phyloP scores from a whole-genome alignment of 805 yeast species.

The Suhomyces kilbournensis region DNA sequence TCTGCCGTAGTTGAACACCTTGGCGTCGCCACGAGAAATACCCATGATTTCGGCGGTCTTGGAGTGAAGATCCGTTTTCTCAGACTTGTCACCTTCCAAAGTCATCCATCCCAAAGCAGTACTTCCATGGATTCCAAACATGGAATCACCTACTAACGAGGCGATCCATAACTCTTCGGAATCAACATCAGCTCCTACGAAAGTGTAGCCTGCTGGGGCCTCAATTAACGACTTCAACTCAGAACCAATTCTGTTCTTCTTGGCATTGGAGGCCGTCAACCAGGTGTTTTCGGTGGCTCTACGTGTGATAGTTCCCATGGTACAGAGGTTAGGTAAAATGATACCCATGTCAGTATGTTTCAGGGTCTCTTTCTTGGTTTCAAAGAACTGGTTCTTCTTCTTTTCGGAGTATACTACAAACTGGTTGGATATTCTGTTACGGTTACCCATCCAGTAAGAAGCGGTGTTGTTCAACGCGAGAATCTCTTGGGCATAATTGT shows the following conservation, averaged over 20 bases:
- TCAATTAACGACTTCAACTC: slow-evolving; percentile 82
- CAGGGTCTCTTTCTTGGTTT: slow-evolving; percentile 19
- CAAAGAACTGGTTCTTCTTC: slow-evolving; percentile 22
- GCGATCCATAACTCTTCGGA: slow-evolving; percentile 99
- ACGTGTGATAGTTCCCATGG: slow-evolving; percentile 97
- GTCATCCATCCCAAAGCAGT: slow-evolving; percentile 99
- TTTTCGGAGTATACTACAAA: slow-evolving; percentile 65
- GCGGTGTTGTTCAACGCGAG: slow-evolving; percentile 73
- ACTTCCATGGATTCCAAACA: slow-evolving; percentile 87
- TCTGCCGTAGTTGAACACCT: slow-evolving; percentile 92
- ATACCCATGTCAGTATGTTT: slow-evolving; percentile 50
- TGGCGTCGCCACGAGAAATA: slow-evolving; percentile 87
- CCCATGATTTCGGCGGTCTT: slow-evolving; percentile 89
- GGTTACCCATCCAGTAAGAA: slow-evolving; percentile 89
- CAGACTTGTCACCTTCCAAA: slow-evolving; percentile 86
- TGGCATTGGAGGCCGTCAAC: slow-evolving; percentile 96
- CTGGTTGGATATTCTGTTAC: slow-evolving; percentile 81
- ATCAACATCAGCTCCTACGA: slow-evolving; percentile 99
- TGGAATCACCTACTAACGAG: slow-evolving; percentile 87
- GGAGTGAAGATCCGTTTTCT: slow-evolving; percentile 93
- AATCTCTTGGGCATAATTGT: slow-evolving; percentile 71
- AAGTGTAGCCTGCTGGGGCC: slow-evolving; percentile 86
- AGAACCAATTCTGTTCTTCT: slow-evolving; percentile 80
- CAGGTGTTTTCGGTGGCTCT: slow-evolving; percentile 97
- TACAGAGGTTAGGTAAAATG: slow-evolving; percentile 76